Evolutionary conservation across 2,329 filamentous ascomycete species (phyloP).

Genomic region (Stenocarpella maydis): DNA sequence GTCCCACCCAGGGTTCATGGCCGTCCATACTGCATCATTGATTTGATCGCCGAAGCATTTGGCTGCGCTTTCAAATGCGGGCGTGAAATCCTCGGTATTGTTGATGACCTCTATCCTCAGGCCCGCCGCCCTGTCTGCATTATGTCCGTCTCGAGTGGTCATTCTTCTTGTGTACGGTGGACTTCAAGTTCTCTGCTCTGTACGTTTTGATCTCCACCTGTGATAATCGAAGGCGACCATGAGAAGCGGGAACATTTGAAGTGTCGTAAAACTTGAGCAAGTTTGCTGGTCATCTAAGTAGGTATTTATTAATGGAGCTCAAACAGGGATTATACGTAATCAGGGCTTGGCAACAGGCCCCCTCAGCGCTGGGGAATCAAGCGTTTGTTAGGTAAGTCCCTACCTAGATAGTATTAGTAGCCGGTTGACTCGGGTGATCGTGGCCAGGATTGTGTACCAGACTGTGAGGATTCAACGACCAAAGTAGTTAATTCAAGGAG

Average conservation of each 20-base stretch:
- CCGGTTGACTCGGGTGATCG: too few relatives aligned
- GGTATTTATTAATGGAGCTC: neutral
- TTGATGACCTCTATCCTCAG: neutral
- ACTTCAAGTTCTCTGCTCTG: too few relatives aligned
- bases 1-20: constrained; percentile 64
- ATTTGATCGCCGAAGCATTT: constrained; percentile 60
- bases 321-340: constrained; percentile 8
- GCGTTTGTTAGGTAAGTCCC: neutral
- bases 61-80: constrained; percentile 37
- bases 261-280: neutral
- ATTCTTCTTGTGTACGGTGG: neutral
- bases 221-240: neutral
- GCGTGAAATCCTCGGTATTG: neutral
- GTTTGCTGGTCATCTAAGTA: neutral
- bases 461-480: too few relatives aligned
- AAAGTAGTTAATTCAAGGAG: too few relatives aligned
- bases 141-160: neutral
- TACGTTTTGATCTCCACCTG: neutral
- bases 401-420: neutral
- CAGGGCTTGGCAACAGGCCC: constrained; percentile 1
- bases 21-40: constrained; percentile 59
- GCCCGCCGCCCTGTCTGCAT: neutral
- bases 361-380: constrained; percentile 1
- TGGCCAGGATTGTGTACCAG: too few relatives aligned
- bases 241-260: too few relatives aligned